phyloP scores from a whole-genome alignment of 257 asterid species.

The Agastache rugosa region DNA sequence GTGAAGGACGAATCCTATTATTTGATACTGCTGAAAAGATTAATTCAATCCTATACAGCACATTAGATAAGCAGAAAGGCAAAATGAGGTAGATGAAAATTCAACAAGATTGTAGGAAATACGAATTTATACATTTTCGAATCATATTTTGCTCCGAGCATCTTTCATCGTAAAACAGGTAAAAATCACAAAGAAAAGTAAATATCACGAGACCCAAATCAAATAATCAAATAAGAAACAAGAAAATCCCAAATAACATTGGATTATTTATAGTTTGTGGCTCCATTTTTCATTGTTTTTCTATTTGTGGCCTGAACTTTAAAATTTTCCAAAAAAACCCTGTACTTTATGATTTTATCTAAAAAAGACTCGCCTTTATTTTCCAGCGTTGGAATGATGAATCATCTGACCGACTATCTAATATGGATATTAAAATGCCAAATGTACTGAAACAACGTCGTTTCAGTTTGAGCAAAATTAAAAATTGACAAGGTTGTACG shows the following conservation, averaged over 20 bases:
- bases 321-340: too few relatives aligned
- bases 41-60: not conserved
- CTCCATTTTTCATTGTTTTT: too few relatives aligned
- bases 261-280: too few relatives aligned
- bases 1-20: conserved; percentile 10
- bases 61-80: not conserved
- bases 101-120: not conserved
- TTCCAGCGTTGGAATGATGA: too few relatives aligned
- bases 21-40: not conserved
- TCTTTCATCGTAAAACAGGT: not conserved
- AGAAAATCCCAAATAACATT: not conserved
- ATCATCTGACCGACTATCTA: too few relatives aligned
- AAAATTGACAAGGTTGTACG: too few relatives aligned
- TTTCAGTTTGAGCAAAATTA: too few relatives aligned
- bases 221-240: not conserved
- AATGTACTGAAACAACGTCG: too few relatives aligned
- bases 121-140: not conserved
- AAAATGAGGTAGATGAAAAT: not conserved
- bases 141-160: not conserved
- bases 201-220: not conserved
- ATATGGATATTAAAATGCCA: too few relatives aligned
- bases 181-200: not conserved
- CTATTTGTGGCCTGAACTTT: too few relatives aligned
- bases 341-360: too few relatives aligned
- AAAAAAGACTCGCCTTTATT: too few relatives aligned